Percentiles rank a stretch among this genome's conserved stretches.
Evolutionary conservation across 2,329 filamentous ascomycete species (phyloP).

Genomic region (Calonectria ilicicola): DNA sequence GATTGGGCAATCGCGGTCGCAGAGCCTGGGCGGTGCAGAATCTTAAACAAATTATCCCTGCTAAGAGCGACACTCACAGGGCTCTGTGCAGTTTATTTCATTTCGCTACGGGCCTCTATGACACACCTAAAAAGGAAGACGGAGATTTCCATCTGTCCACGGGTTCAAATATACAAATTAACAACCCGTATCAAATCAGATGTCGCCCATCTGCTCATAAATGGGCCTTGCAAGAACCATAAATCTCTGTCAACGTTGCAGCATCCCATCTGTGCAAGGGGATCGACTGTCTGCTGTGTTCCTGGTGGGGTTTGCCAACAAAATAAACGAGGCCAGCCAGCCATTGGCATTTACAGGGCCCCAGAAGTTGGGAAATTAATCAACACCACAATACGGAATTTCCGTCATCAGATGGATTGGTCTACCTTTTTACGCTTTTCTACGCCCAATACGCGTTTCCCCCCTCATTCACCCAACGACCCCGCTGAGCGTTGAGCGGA

Average conservation of each 20-base stretch:
- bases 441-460: too few species aligned
- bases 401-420: background rate
- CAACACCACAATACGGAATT: background rate
- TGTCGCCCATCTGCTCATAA: too few species aligned
- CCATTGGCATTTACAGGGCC: background rate
- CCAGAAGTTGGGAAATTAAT: background rate
- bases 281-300: too few species aligned
- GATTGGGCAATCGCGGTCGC: background rate
- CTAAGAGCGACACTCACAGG: background rate
- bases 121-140: background rate
- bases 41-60: background rate
- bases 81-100: background rate
- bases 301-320: background rate
- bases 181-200: too few species aligned
- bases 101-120: background rate
- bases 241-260: too few species aligned
- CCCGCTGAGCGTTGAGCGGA: background rate
- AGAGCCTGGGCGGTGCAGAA: background rate
- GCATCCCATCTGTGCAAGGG: too few species aligned
- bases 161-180: background rate
- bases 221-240: too few species aligned
- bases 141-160: background rate
- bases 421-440: too few species aligned
- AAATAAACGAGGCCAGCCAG: background rate
- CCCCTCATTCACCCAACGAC: too few species aligned